A percentile compares a stretch with the other conserved stretches of the same genome.
These are phyloP conservation scores for Aspergillus proliferans DNA, from an alignment of 2,329 filamentous ascomycete genomes.

Conservation along the genomic window DNA sequence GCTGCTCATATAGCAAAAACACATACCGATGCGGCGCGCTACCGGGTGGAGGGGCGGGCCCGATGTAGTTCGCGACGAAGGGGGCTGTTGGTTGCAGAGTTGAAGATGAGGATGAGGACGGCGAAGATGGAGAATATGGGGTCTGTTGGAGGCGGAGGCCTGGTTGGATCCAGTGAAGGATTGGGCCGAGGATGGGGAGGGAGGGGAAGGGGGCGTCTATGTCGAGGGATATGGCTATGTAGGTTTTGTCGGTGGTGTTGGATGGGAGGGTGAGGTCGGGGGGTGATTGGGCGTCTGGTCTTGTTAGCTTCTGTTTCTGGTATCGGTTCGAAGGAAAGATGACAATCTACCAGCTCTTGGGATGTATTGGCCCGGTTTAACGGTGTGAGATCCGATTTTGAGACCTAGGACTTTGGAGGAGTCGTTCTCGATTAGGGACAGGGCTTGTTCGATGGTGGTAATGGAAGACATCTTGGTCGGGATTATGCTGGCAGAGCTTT, in stretches of 20 bases:
- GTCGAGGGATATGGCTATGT: slow-evolving; percentile 41
- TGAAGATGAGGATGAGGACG: neutral
- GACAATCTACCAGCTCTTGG: slow-evolving; percentile 22
- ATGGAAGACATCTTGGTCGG: no score
- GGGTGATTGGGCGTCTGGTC: neutral
- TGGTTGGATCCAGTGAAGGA: slow-evolving; percentile 46
- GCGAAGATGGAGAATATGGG: neutral
- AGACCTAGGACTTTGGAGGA: slow-evolving; percentile 28
- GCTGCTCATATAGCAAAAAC: slow-evolving; percentile 48
- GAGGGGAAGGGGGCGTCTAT: slow-evolving; percentile 44
- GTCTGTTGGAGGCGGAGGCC: slow-evolving; percentile 19
- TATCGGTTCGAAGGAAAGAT: neutral
- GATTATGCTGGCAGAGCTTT: no score
- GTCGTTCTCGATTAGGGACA: slow-evolving; percentile 25
- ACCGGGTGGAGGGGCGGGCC: slow-evolving; percentile 42
- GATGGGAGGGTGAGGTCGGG: neutral
- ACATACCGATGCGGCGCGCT: slow-evolving; percentile 46
- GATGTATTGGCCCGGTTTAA: slow-evolving; percentile 25
- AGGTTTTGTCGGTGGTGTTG: slow-evolving; percentile 14
- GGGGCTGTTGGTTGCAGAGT: slow-evolving; percentile 12
- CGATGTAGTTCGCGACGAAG: slow-evolving; percentile 36
- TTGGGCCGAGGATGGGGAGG: slow-evolving; percentile 38
- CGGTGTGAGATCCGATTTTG: slow-evolving; percentile 18
- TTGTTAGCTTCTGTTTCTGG: neutral
- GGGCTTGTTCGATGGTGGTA: neutral